phyloP scores from a whole-genome alignment of 2,329 filamentous ascomycete genomes.

The Dactylellina leptospora region DNA sequence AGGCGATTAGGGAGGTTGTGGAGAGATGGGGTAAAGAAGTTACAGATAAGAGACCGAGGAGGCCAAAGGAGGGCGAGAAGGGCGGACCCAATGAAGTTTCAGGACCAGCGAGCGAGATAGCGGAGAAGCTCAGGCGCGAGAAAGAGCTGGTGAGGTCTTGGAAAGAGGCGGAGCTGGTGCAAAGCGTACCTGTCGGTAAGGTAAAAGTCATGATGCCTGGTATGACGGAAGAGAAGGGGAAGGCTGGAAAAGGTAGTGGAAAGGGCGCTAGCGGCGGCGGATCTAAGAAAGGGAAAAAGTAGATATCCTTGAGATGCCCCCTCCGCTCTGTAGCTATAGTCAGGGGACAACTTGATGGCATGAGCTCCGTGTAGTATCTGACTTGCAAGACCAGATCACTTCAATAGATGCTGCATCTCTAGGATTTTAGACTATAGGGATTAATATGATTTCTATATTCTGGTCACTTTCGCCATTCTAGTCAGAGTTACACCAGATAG shows the following conservation, averaged over 20 bases:
- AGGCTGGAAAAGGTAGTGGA: constrained; percentile 23
- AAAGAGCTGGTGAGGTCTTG: constrained; percentile 44
- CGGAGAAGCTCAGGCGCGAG: constrained; percentile 35
- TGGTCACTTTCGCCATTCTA: too few species aligned
- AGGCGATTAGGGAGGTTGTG: constrained; percentile 90
- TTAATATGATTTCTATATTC: too few species aligned
- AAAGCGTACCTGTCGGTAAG: constrained; percentile 40
- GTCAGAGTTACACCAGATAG: too few species aligned
- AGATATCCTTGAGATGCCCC: too few species aligned
- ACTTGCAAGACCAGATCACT: too few species aligned
- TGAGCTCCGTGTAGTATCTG: too few species aligned
- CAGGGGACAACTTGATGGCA: too few species aligned
- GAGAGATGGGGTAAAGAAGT: constrained; percentile 75
- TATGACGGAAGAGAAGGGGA: constrained; percentile 27
- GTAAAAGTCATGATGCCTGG: constrained; percentile 51
- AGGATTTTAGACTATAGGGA: too few species aligned
- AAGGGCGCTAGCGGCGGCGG: constrained; percentile 11
- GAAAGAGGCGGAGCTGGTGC: constrained; percentile 44
- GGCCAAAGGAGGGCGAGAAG: constrained; percentile 24
- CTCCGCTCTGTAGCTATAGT: too few species aligned
- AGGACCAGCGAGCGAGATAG: constrained; percentile 11
- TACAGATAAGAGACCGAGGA: constrained; percentile 64
- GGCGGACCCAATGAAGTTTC: neutral
- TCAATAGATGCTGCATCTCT: too few species aligned
- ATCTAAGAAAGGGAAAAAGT: constrained; percentile 52